Evolutionary conservation across 78 protist species (phyloP), one percentile per base, ranked within the genome.

Genomic region (Tieghemostelium lacteum): DNA sequence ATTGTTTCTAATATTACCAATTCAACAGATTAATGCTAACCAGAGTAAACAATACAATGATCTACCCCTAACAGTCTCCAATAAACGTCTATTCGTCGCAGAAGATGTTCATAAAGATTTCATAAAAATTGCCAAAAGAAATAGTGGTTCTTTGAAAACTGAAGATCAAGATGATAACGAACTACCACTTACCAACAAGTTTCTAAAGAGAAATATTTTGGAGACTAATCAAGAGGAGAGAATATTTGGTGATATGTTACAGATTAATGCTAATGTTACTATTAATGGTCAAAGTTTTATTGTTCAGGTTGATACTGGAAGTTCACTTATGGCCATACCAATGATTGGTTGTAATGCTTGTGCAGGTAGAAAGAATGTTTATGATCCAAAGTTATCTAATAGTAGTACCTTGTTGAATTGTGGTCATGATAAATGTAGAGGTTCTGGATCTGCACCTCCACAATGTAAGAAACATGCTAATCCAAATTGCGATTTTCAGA

Each of bases 241-340:
- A 39, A 75, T 80, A 33, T 17, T 22, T 66, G 88, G 88, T 55
- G 54, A 80, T 42, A 67, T 80, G 8, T 67, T 37, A 22, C 88
- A 80, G 67, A 69, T 80, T 6, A 80, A 80, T 58, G 45, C 75
- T 1, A 65, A 80, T 6, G 45, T 80, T 17, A 6, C 31, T 20
- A 50, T 80, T 67, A 76, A 76, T 39, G 49, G 36, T 4, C 50
- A 54, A 50, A 39, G 60, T 24, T 80, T 80, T 26, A 26, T 34
- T 2, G 54, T 80, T 5, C 88, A 80, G 39, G 88, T 80, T 3
- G 88, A 80, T 42, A 80, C 88, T 67, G 88, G 88, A 26, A 57
- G 71, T 4, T 36, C 76, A 20, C 67, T 80, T 40, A 80, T 71
- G 50, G 88, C 88, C 20, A 69, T 80, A 37, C 88, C 88, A 54